Percentiles rank a stretch among this genome's conserved stretches.
These are phyloP conservation scores for Herpotrichia juniperi DNA, from an alignment of 2,329 filamentous ascomycete genomes.

Conservation along the genomic window DNA sequence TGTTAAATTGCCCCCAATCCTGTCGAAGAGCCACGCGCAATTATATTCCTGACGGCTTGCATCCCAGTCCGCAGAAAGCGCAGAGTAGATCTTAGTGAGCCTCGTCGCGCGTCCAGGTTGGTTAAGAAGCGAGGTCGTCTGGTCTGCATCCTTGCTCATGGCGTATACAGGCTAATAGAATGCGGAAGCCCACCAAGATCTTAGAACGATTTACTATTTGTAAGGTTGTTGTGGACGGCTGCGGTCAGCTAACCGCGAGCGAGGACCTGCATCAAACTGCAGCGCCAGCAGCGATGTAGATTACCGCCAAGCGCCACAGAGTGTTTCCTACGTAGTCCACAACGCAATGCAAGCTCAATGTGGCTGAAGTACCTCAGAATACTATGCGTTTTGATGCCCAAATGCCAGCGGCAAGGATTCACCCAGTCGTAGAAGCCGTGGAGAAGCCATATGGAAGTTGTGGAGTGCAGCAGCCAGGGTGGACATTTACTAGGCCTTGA, in stretches of 20 bases:
- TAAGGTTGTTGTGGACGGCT: slow-evolving; percentile 21
- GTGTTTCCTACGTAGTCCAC: slow-evolving; percentile 23
- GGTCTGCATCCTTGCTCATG: slow-evolving; percentile 10
- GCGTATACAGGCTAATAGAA: slow-evolving; percentile 37
- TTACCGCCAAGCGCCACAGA: slow-evolving; percentile 33
- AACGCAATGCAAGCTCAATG: slow-evolving; percentile 25
- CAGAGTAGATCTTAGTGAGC: slow-evolving; percentile 24
- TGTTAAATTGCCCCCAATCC: slow-evolving; percentile 35
- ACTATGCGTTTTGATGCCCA: slow-evolving; percentile 29
- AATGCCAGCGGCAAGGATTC: slow-evolving; percentile 18
- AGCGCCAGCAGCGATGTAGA: slow-evolving; percentile 27
- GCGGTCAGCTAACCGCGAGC: slow-evolving; percentile 26
- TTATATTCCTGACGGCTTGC: slow-evolving; percentile 27
- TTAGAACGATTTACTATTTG: slow-evolving; percentile 18
- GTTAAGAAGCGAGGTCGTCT: slow-evolving; percentile 22
- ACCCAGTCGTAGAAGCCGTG: slow-evolving; percentile 23
- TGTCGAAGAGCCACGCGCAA: slow-evolving; percentile 22
- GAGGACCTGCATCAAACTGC: slow-evolving; percentile 39
- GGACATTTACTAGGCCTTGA: neutral
- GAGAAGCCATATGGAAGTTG: slow-evolving; percentile 30
- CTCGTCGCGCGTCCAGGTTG: slow-evolving; percentile 15
- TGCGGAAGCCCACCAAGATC: slow-evolving; percentile 16
- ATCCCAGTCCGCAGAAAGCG: slow-evolving; percentile 34
- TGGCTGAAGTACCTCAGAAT: slow-evolving; percentile 26
- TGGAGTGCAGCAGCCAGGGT: slow-evolving; percentile 26